phyloP scores from a whole-genome alignment of 345 rosid genomes.

The Arabidopsis thaliana region DNA sequence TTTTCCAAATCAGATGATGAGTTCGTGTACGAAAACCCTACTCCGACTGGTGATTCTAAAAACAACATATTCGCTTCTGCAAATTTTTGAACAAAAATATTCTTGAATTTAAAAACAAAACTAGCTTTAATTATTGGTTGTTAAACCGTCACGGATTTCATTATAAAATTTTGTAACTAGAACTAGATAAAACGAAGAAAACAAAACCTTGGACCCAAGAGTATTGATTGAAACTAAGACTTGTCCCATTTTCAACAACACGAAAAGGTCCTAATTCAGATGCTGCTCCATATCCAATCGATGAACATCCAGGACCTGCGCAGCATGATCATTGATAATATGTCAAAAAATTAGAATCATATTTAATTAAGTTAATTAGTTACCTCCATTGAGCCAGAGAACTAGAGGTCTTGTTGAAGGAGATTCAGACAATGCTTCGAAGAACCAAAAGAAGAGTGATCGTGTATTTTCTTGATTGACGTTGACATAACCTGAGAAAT shows the following conservation, averaged over 20 bases:
- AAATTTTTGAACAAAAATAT: background rate
- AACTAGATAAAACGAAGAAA: background rate
- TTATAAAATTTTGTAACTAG: background rate
- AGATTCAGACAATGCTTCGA: slow-evolving; percentile 58
- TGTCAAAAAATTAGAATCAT: background rate
- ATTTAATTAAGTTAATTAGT: background rate
- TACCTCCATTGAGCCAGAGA: slow-evolving; percentile 80
- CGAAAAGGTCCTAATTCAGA: slow-evolving; percentile 65
- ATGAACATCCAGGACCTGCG: slow-evolving; percentile 73
- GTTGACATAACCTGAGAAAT: slow-evolving; percentile 70
- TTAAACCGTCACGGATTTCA: background rate
- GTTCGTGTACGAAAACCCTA: slow-evolving; percentile 76
- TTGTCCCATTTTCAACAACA: slow-evolving; percentile 55
- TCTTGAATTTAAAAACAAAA: background rate
- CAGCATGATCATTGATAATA: background rate
- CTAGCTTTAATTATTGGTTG: background rate
- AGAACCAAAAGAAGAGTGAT: slow-evolving; percentile 80
- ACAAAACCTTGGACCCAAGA: slow-evolving; percentile 65
- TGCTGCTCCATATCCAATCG: slow-evolving; percentile 73
- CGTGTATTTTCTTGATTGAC: slow-evolving; percentile 58
- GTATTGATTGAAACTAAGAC: slow-evolving; percentile 53
- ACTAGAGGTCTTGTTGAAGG: slow-evolving; percentile 62
- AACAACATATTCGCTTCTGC: slow-evolving; percentile 69
- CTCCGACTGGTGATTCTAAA: slow-evolving; percentile 73
- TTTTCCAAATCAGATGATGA: slow-evolving; percentile 56